These are phyloP conservation scores for Jacaranda mimosifolia DNA, from an alignment of 257 asterid species.

Conservation along the genomic window DNA sequence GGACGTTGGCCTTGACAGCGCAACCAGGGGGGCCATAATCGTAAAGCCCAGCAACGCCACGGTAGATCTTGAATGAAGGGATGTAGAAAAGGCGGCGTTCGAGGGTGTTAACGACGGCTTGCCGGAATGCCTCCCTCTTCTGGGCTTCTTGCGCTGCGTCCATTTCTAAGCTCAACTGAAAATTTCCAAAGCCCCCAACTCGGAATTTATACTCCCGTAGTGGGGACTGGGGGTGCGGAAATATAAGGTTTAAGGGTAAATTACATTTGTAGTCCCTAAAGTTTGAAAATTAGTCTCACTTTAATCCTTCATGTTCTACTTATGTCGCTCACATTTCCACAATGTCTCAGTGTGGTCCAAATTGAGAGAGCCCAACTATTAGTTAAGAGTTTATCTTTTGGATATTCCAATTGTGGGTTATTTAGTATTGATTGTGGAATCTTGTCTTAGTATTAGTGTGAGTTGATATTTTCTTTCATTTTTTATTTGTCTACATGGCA, in stretches of 20 bases:
- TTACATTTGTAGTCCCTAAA: slow-evolving; percentile 29
- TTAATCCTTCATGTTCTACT: not conserved
- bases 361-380: no score
- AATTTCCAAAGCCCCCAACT: slow-evolving; percentile 13
- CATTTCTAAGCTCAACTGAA: slow-evolving; percentile 31
- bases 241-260: slow-evolving; percentile 4
- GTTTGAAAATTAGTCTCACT: not conserved
- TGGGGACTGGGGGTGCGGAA: not conserved
- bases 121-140: slow-evolving; percentile 74
- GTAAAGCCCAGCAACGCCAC: slow-evolving; percentile 89
- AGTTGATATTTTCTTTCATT: no score
- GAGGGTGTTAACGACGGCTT: slow-evolving; percentile 72
- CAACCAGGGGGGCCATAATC: slow-evolving; percentile 97
- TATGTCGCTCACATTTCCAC: no score
- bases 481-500: no score
- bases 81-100: slow-evolving; percentile 80
- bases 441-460: no score
- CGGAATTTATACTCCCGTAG: slow-evolving; percentile 20
- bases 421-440: no score
- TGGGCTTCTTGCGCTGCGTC: slow-evolving; percentile 53
- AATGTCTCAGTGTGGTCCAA: no score
- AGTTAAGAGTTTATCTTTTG: no score
- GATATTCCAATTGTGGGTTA: no score
- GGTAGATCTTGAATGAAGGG: slow-evolving; percentile 84
- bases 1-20: slow-evolving; percentile 84